phyloP scores from a whole-genome alignment of 2,329 filamentous ascomycete species.

The Penicillium hordei region DNA sequence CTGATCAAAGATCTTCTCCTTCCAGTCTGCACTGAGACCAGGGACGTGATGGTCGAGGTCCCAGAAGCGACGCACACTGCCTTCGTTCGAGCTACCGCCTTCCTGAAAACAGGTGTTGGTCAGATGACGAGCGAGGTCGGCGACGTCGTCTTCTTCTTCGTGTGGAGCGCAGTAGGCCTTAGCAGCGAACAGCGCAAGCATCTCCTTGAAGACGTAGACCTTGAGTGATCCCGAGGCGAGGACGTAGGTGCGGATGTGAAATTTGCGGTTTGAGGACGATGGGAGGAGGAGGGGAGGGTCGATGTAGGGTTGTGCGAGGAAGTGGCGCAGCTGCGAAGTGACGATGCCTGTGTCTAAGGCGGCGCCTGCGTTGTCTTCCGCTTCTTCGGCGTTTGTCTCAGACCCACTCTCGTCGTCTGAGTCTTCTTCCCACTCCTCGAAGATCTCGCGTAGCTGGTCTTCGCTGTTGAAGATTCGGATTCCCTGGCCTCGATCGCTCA shows the following conservation, averaged over 20 bases:
- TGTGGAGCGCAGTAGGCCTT: slow-evolving; percentile 67
- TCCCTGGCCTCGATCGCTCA: slow-evolving; percentile 94
- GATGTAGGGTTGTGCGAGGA: slow-evolving; percentile 94
- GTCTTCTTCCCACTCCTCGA: slow-evolving; percentile 82
- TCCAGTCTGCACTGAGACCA: slow-evolving; percentile 45
- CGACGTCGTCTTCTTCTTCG: slow-evolving; percentile 42
- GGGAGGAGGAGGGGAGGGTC: slow-evolving; percentile 76
- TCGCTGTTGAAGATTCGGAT: slow-evolving; percentile 86
- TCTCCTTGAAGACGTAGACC: slow-evolving; percentile 82
- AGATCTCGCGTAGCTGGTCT: slow-evolving; percentile 79
- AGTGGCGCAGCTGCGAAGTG: slow-evolving; percentile 89
- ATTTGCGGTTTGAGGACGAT: slow-evolving; percentile 70
- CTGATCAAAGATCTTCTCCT: slow-evolving; percentile 66
- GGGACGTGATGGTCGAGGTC: slow-evolving; percentile 52
- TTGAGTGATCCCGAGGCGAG: slow-evolving; percentile 74
- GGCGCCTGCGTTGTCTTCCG: slow-evolving; percentile 22
- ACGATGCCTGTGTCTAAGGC: slow-evolving; percentile 61
- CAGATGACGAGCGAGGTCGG: slow-evolving; percentile 71
- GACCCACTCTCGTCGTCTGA: slow-evolving; percentile 52
- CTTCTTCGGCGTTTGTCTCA: slow-evolving; percentile 42
- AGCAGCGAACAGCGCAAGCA: slow-evolving; percentile 90
- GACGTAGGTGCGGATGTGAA: slow-evolving; percentile 92
- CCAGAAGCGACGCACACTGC: slow-evolving; percentile 75
- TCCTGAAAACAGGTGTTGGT: slow-evolving; percentile 94
- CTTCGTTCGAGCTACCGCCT: slow-evolving; percentile 53